Conservation (phyloP, 495 filamentous ascomycete species). For the Penicillium samsonianum region DNA sequence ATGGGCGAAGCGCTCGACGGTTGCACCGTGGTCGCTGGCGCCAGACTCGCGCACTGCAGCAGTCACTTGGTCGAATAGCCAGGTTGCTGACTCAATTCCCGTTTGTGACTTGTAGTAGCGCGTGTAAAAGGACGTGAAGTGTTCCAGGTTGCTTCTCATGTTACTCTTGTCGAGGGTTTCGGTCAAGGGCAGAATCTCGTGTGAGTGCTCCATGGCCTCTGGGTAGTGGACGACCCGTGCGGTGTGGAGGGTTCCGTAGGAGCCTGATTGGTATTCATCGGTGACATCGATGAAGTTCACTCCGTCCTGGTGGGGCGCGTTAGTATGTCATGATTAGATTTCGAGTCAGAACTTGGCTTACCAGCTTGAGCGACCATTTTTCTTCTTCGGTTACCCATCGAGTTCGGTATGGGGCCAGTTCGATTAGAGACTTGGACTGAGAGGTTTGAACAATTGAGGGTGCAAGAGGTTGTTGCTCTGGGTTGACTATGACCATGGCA, state of each 20-base stretch:
- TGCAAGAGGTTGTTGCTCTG: constrained; percentile 40
- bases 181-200: constrained; percentile 67
- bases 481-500: constrained; percentile 37
- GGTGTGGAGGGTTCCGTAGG: constrained; percentile 33
- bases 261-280: constrained; percentile 48
- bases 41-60: constrained; percentile 68
- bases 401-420: constrained; percentile 82
- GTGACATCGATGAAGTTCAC: constrained; percentile 96
- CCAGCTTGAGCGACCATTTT: constrained; percentile 87
- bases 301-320: constrained; percentile 59
- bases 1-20: constrained; percentile 74
- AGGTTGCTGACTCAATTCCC: constrained; percentile 84
- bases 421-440: constrained; percentile 70
- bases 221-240: constrained; percentile 59
- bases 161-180: constrained; percentile 68
- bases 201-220: constrained; percentile 60
- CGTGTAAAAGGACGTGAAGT: constrained; percentile 80
- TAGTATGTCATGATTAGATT: not conserved
- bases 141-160: constrained; percentile 76
- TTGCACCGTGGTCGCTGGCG: constrained; percentile 66
- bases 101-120: constrained; percentile 87
- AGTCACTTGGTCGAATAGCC: constrained; percentile 79
- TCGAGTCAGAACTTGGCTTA: constrained; percentile 41
- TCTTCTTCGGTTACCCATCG: constrained; percentile 89
- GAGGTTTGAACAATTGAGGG: constrained; percentile 36